Base-by-base conservation (phyloP, 768 basidiomycete species). In the Dioszegia crocea region DNA sequence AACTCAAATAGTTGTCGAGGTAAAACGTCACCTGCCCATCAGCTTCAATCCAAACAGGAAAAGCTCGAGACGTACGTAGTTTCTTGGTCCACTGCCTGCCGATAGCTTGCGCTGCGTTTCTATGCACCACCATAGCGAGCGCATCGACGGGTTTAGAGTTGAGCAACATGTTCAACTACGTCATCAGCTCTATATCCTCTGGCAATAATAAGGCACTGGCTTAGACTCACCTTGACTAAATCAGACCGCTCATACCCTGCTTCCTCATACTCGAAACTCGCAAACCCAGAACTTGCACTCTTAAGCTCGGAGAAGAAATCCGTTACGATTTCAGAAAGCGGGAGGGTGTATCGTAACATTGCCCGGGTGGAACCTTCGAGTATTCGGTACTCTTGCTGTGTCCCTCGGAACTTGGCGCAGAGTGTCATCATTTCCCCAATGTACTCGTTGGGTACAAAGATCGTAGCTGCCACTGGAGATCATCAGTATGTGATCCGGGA, bases 351-450 rank as follows among this genome's bases (percentile, higher is more conserved):
- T 12, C 84, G 87, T 63, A 98, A 78, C 53, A 94, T 88, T 38
- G 88, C 83, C 24, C 91, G 85, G 8, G 70, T 68, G 0, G 75
- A 63, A 1, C 63, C 75, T 53, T 94, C 91, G 19, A 97, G 81
- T 71, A 93, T 91, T 30, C 83, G 83, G 77, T 93, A 87, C 38
- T 92, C 87, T 52, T 94, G 76, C 46, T 89, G 84, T 56, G 87
- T 84, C 1, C 86, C 94, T 46, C 96, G 85, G 71, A 89, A 90
- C 4, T 83, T 81, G 74, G 85, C 88, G 73, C 92, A 96, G 1
- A 98, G 82, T 39, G 89, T 88, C 88, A 98, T 93, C 87, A 99
- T 92, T 44, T 88, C 87, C 8, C 94, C 94, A 31, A 96, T 85
- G 73, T 91, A 93, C 62, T 90, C 88, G 82, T 94, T 87, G 2